Percentiles rank a stretch among this genome's conserved stretches.
phyloP scores from a whole-genome alignment of 768 basidiomycete species.

The Leccinum ochraceum region DNA sequence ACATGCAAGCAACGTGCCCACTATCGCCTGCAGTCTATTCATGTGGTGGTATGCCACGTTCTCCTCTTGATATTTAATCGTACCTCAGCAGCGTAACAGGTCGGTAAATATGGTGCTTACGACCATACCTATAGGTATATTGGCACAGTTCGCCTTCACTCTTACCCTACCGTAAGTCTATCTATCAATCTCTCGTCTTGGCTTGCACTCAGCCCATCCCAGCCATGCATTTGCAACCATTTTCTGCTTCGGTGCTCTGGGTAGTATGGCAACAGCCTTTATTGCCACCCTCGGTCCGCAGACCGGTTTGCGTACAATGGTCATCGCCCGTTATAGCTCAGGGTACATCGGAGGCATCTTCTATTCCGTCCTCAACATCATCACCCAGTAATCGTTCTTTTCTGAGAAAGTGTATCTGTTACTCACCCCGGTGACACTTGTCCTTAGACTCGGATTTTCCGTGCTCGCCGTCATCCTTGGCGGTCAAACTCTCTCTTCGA shows the following conservation, averaged over 20 bases:
- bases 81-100: constrained; percentile 25
- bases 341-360: constrained; percentile 51
- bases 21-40: constrained; percentile 33
- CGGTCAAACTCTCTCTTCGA: constrained; percentile 50
- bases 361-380: constrained; percentile 53
- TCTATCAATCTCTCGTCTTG: not conserved
- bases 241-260: constrained; percentile 47
- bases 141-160: constrained; percentile 49
- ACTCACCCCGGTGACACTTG: not conserved
- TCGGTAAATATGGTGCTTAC: constrained; percentile 50
- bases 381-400: constrained; percentile 41
- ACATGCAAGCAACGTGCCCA: not conserved
- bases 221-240: constrained; percentile 48
- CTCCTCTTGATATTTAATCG: not conserved
- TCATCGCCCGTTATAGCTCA: constrained; percentile 48
- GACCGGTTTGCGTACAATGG: constrained; percentile 57
- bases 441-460: constrained; percentile 47
- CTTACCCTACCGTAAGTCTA: constrained; percentile 45
- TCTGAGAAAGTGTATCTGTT: not conserved
- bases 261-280: constrained; percentile 44
- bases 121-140: constrained; percentile 51
- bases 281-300: constrained; percentile 54
- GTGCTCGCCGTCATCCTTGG: constrained; percentile 52
- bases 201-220: not conserved
- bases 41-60: constrained; percentile 44